phyloP scores from a whole-genome alignment of 2,329 filamentous ascomycete genomes.

The Blumeriella jaapii region DNA sequence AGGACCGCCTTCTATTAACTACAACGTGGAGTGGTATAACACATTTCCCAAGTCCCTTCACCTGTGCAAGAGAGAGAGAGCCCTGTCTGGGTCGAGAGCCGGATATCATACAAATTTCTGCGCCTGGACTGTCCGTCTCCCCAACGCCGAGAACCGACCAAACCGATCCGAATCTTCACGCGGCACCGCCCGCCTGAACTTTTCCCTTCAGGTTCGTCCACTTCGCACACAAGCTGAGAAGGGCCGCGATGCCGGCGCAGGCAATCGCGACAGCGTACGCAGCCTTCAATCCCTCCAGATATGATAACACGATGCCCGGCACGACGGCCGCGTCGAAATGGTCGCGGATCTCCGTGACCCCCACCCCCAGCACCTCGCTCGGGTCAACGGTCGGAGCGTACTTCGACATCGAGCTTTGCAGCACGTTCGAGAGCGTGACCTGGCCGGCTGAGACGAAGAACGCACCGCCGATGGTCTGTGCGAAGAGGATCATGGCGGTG shows the following conservation, averaged over 20 bases:
- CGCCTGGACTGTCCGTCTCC: too few relatives aligned
- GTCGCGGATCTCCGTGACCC: slow-evolving; percentile 44
- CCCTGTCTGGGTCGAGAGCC: not conserved
- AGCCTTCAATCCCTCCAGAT: slow-evolving; percentile 53
- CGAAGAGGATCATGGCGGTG: slow-evolving; percentile 36
- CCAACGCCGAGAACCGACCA: too few relatives aligned
- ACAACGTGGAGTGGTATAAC: too few relatives aligned
- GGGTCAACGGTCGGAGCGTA: slow-evolving; percentile 31
- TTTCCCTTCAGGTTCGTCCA: slow-evolving; percentile 29
- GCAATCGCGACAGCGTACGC: slow-evolving; percentile 45
- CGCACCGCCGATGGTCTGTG: slow-evolving; percentile 39
- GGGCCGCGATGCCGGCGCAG: slow-evolving; percentile 32
- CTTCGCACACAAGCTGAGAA: slow-evolving; percentile 27
- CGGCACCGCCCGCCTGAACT: slow-evolving; percentile 17
- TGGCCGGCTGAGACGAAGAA: slow-evolving; percentile 39
- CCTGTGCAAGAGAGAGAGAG: too few relatives aligned
- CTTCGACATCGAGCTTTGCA: slow-evolving; percentile 28
- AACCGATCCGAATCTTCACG: slow-evolving; percentile 9
- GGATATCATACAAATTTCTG: too few relatives aligned
- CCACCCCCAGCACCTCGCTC: slow-evolving; percentile 30
- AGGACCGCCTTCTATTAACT: too few relatives aligned
- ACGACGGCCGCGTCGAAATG: slow-evolving; percentile 39
- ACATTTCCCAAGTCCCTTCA: too few relatives aligned
- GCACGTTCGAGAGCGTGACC: slow-evolving; percentile 35
- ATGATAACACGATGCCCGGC: slow-evolving; percentile 43